Percentiles rank a stretch among this genome's conserved stretches.
phyloP scores from a whole-genome alignment of 2,329 filamentous ascomycete genomes.

The Monosporascus sp. region DNA sequence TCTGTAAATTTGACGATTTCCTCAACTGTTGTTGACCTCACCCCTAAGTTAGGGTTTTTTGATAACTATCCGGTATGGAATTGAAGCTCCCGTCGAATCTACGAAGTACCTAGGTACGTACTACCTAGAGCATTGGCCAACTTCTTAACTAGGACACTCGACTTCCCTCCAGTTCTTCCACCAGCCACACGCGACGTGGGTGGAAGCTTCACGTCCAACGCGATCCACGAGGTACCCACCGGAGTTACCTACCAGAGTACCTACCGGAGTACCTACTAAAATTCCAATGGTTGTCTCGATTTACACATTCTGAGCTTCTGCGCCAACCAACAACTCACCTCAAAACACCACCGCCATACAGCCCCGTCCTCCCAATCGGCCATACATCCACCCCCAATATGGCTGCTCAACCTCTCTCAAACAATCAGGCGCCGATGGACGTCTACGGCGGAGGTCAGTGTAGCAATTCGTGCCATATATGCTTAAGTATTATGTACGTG shows the following conservation, averaged over 20 bases:
- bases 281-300: too few relatives aligned
- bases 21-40: too few relatives aligned
- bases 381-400: conserved; percentile 10
- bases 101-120: not conserved
- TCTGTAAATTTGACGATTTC: too few relatives aligned
- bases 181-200: not conserved
- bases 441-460: conserved; percentile 26
- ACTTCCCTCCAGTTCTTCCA: not conserved
- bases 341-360: conserved; percentile 1
- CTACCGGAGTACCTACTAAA: not conserved
- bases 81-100: too few relatives aligned
- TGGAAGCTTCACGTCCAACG: conserved; percentile 11
- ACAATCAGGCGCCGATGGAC: conserved; percentile 23
- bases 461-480: too few relatives aligned
- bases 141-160: too few relatives aligned
- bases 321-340: conserved; percentile 1
- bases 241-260: too few relatives aligned
- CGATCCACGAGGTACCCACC: too few relatives aligned
- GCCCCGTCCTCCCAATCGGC: not conserved
- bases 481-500: too few relatives aligned
- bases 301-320: not conserved
- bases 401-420: conserved; percentile 24
- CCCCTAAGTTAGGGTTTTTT: too few relatives aligned
- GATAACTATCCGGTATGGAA: too few relatives aligned
- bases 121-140: not conserved